phyloP scores from a whole-genome alignment of 192 early-diverging fungal species.

The Spinellus fusiger region DNA sequence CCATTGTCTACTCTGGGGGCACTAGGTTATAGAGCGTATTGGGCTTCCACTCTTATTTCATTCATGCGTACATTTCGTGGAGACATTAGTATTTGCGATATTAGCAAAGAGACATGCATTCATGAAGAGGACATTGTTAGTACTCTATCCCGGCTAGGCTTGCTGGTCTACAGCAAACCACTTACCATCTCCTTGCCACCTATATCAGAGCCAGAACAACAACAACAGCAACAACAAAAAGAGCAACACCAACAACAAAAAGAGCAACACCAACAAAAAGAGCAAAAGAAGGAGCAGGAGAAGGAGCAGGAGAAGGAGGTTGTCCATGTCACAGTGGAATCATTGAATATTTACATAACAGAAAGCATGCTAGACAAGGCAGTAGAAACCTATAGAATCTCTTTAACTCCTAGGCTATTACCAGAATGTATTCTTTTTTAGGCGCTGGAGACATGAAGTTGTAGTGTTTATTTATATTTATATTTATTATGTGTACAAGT shows the following conservation, averaged over 20 bases:
- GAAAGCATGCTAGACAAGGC: neutral
- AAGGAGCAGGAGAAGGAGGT: too few relatives aligned
- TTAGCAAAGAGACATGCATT: constrained; percentile 16
- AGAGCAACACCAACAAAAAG: too few relatives aligned
- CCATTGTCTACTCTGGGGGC: constrained; percentile 83
- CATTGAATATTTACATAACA: neutral
- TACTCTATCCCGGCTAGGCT: constrained; percentile 8
- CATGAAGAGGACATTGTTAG: constrained; percentile 20
- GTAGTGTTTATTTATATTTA: too few relatives aligned
- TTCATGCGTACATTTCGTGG: constrained; percentile 33
- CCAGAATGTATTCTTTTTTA: neutral
- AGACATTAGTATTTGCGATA: neutral
- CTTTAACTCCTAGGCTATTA: neutral
- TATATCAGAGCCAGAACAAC: neutral
- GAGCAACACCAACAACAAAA: too few relatives aligned
- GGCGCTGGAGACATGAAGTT: too few relatives aligned
- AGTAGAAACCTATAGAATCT: neutral
- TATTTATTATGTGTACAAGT: too few relatives aligned
- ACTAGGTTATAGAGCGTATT: constrained; percentile 75
- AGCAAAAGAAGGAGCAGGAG: too few relatives aligned
- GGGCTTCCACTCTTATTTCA: constrained; percentile 65
- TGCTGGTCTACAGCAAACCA: constrained; percentile 10
- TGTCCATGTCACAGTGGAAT: neutral
- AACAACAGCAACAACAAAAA: too few relatives aligned
- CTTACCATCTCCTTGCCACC: neutral